Base-by-base conservation (phyloP, 352 stramenopile genomes). In the Phytophthora hybrid region DNA sequence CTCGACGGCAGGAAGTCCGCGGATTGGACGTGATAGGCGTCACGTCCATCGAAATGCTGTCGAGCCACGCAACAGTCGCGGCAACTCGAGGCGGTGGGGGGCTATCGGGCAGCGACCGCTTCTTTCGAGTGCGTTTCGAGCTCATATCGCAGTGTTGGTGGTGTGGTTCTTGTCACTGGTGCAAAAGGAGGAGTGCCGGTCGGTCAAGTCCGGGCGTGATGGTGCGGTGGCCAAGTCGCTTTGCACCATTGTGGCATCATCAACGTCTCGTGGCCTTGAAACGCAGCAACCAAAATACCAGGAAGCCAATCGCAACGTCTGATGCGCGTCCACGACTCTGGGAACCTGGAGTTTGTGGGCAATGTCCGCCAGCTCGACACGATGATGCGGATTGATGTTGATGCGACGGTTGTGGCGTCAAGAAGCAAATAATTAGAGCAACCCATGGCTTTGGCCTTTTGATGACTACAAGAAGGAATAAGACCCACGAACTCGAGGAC, bases 31-130 rank as follows among this genome's bases (percentile, higher is more conserved):
- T 57, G 44, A 74, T 44, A 21, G 71, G 61, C 54, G 59, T 60
- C 41, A 82, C 76, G 32, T 61, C 61, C 71, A 82, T 79, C 10
- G 71, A 77, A 62, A 74, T 65, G 23, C 59, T 26, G n/a, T 71
- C 63, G 21, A 79, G 71, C 71, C 76, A 82, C 26, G 23, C 23
- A 26, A 26, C 23, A 26, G 23, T 26, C 23, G 23, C 23, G 23
- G 71, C 54, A 13, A 79, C 60, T 68, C 73, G 76, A 41, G 67
- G 55, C 29, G 76, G 71, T 46, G 77, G 13, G 16, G 66, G 53
- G 46, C 39, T 51, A 3, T 57, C 46, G 46, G 66, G 66, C 21
- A 74, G 46, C 32, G 71, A 71, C 8, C 49, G 51, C 54, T 77
- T 81, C 34, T 78, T 78, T 4, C 63, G 62, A 63, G 66, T 37